A percentile compares a stretch with the other conserved stretches of the same genome.
These are phyloP conservation scores for Hypsizygus ulmarius DNA, from an alignment of 1,284 basidiomycete species.

Conservation along the genomic window DNA sequence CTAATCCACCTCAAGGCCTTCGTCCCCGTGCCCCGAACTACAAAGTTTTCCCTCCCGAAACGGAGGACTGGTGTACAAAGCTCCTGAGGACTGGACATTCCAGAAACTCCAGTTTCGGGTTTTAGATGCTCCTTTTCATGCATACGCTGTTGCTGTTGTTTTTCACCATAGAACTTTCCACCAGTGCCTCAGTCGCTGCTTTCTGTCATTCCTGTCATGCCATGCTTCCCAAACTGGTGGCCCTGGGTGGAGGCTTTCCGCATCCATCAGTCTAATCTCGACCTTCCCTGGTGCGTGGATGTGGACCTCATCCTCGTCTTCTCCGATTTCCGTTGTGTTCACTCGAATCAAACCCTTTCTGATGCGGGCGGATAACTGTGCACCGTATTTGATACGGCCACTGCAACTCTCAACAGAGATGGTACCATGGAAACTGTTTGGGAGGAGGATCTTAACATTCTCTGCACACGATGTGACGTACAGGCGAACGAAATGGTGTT, in stretches of 20 bases:
- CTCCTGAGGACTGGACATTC: too few relatives aligned
- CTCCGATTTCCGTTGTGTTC: constrained; percentile 1
- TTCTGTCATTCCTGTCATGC: neutral
- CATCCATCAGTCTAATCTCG: constrained; percentile 4
- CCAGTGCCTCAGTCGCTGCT: neutral
- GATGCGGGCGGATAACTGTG: constrained; percentile 1
- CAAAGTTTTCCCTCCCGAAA: too few relatives aligned
- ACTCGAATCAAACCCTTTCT: constrained; percentile 5
- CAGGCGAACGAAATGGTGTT: constrained; percentile 14
- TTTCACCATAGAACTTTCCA: neutral
- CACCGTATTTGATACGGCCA: constrained; percentile 8
- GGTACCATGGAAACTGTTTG: constrained; percentile 10
- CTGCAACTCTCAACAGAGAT: constrained; percentile 10
- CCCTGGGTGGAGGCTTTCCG: neutral
- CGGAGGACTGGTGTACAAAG: too few relatives aligned
- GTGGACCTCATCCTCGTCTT: constrained; percentile 10
- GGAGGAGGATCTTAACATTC: constrained; percentile 10
- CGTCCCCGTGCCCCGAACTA: too few relatives aligned
- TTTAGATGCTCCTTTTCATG: too few relatives aligned
- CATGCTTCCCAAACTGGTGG: constrained; percentile 1
- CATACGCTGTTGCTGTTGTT: constrained; percentile 1
- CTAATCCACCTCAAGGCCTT: neutral
- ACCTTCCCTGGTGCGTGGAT: constrained; percentile 5
- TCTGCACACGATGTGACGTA: constrained; percentile 12
- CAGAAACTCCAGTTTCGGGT: too few relatives aligned